Conservation (phyloP, 257 asterid genomes). For the Ballota nigra region DNA sequence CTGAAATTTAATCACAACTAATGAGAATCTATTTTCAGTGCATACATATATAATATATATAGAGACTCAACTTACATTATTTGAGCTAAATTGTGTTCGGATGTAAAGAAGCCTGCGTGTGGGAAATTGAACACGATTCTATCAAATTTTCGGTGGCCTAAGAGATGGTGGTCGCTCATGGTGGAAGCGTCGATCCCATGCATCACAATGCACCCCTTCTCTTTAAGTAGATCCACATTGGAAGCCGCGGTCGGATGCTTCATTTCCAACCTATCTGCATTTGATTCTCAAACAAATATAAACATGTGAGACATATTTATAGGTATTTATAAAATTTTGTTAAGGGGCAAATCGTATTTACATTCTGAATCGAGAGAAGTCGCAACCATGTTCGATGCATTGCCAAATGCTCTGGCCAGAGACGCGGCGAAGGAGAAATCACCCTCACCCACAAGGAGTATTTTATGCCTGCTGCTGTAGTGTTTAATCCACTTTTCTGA, state of each 20-base stretch:
- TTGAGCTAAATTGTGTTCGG: not conserved
- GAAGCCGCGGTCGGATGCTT: constrained; percentile 24
- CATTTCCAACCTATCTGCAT: not conserved
- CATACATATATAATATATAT: not conserved
- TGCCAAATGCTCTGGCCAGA: constrained; percentile 31
- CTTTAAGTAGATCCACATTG: constrained; percentile 19
- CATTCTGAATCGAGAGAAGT: constrained; percentile 35
- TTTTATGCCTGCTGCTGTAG: constrained; percentile 33
- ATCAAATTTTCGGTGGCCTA: constrained; percentile 17
- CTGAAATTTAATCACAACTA: constrained; percentile 1
- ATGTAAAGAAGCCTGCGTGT: constrained; percentile 24
- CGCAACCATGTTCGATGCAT: constrained; percentile 36
- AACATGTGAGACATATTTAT: not conserved
- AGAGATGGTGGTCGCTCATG: constrained; percentile 18
- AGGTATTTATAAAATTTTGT: too few relatives aligned
- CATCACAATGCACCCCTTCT: constrained; percentile 30
- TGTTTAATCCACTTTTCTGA: constrained; percentile 25
- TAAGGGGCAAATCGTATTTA: not conserved
- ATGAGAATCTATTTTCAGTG: not conserved
- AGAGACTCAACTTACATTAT: constrained; percentile 25
- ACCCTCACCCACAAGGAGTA: constrained; percentile 53
- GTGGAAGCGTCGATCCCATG: constrained; percentile 26
- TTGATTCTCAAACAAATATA: not conserved
- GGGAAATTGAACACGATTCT: constrained; percentile 45
- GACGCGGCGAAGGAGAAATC: constrained; percentile 47